These are phyloP conservation scores for Ogataea corticis DNA, from an alignment of 805 yeast genomes.

Conservation along the genomic window DNA sequence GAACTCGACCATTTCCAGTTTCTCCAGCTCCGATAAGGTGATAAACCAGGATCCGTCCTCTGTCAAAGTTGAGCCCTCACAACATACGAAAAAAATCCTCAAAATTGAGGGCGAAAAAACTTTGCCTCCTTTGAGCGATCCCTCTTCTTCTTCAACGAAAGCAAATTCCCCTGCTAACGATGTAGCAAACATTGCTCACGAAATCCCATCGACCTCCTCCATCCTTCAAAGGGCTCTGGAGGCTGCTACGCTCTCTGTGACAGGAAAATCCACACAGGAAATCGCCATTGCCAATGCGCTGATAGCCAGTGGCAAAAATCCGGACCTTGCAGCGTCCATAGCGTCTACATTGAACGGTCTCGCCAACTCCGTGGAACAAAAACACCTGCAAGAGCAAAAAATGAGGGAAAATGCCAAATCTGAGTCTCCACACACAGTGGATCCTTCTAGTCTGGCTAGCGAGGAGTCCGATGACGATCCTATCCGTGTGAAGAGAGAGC, in stretches of 20 bases:
- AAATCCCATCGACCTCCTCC: background rate
- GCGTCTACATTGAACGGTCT: conserved; percentile 29
- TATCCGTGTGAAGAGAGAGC: background rate
- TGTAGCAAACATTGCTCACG: background rate
- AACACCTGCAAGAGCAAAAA: conserved; percentile 12
- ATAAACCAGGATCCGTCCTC: too few species aligned
- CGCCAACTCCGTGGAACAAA: conserved; percentile 18
- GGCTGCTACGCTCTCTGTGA: conserved; percentile 55
- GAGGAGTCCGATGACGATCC: background rate
- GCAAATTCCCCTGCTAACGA: background rate
- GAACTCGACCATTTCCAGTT: too few species aligned
- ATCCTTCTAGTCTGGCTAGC: conserved; percentile 12
- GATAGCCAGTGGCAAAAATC: conserved; percentile 52
- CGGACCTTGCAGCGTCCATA: conserved; percentile 37
- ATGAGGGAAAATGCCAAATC: background rate
- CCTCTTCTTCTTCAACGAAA: background rate
- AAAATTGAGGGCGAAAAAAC: background rate
- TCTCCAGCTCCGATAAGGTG: background rate
- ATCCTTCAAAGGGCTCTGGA: conserved; percentile 49
- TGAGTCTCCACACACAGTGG: conserved; percentile 4
- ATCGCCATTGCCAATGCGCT: conserved; percentile 51
- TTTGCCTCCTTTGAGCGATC: background rate
- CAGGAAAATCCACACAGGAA: conserved; percentile 54
- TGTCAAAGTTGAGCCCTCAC: background rate
- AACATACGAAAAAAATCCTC: background rate